A percentile compares a stretch with the other conserved stretches of the same genome.
Evolutionary conservation across 2,329 filamentous ascomycete genomes (phyloP).

Genomic region (Ophiocordyceps camponoti-leonardi): DNA sequence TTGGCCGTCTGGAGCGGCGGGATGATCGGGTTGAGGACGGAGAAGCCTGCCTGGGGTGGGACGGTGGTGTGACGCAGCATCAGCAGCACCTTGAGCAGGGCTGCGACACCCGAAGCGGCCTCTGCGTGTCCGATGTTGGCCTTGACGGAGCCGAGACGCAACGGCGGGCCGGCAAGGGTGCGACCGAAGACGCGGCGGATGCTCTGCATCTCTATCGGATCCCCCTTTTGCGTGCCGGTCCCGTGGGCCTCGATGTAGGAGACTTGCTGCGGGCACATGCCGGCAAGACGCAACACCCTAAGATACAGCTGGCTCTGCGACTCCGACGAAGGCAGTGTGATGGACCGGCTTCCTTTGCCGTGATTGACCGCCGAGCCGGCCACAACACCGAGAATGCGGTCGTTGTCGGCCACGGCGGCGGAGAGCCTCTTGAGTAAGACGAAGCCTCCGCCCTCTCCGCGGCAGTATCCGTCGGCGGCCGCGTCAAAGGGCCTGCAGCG

Average conservation of each 20-base stretch:
- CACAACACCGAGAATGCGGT: constrained; percentile 48
- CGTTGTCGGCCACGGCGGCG: constrained; percentile 35
- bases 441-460: constrained; percentile 28
- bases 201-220: not conserved
- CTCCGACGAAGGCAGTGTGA: constrained; percentile 52
- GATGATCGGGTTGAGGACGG: constrained; percentile 12
- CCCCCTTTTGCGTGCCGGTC: constrained; percentile 1
- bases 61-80: constrained; percentile 12
- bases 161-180: constrained; percentile 5
- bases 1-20: constrained; percentile 3
- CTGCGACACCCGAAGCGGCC: constrained; percentile 11
- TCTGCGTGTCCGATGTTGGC: constrained; percentile 9
- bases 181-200: constrained; percentile 5
- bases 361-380: constrained; percentile 51
- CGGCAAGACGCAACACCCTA: not conserved
- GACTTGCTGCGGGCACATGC: not conserved
- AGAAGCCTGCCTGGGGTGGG: constrained; percentile 10
- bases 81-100: constrained; percentile 13
- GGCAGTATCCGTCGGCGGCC: constrained; percentile 41
- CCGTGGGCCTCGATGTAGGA: constrained; percentile 1
- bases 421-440: constrained; percentile 32
- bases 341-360: constrained; percentile 50
- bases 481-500: constrained; percentile 40
- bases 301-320: not conserved
- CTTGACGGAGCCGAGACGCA: constrained; percentile 26